These are phyloP conservation scores for Vigna hirtella DNA, from an alignment of 306 rosid genomes.

Conservation along the genomic window DNA sequence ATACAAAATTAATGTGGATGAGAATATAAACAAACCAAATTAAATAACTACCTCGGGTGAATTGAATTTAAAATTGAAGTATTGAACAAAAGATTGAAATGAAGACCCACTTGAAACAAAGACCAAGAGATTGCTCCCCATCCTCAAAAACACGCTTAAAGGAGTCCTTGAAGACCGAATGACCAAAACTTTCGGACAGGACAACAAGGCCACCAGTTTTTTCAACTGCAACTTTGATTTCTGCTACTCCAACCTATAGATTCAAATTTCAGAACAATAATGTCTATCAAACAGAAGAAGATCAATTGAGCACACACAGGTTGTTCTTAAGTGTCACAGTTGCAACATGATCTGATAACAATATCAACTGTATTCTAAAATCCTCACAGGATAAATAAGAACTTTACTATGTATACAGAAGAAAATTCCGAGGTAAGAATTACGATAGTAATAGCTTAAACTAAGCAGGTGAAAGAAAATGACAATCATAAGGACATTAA, in stretches of 20 bases:
- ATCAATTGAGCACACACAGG: not conserved
- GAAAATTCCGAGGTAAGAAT: not conserved
- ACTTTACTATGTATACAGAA: not conserved
- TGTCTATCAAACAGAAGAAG: slow-evolving; percentile 24
- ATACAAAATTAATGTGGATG: not conserved
- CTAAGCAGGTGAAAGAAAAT: not conserved
- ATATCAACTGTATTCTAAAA: slow-evolving; percentile 15
- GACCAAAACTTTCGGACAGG: slow-evolving; percentile 90
- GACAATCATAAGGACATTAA: not conserved
- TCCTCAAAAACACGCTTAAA: slow-evolving; percentile 87
- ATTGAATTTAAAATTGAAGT: slow-evolving; percentile 19
- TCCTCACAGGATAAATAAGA: slow-evolving; percentile 13
- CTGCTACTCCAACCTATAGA: slow-evolving; percentile 90
- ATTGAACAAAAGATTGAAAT: slow-evolving; percentile 8
- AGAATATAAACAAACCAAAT: slow-evolving; percentile 6
- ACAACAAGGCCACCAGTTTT: slow-evolving; percentile 92
- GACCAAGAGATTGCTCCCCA: slow-evolving; percentile 93
- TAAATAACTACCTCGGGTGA: not conserved
- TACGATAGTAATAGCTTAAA: not conserved
- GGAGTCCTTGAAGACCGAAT: slow-evolving; percentile 91
- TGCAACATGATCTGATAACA: slow-evolving; percentile 15
- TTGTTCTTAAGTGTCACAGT: slow-evolving; percentile 22
- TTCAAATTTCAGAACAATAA: slow-evolving; percentile 41
- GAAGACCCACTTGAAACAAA: slow-evolving; percentile 83
- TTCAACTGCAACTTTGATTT: slow-evolving; percentile 90